Conservation (phyloP, 495 filamentous ascomycete genomes). For the Talaromyces trachyspermus region DNA sequence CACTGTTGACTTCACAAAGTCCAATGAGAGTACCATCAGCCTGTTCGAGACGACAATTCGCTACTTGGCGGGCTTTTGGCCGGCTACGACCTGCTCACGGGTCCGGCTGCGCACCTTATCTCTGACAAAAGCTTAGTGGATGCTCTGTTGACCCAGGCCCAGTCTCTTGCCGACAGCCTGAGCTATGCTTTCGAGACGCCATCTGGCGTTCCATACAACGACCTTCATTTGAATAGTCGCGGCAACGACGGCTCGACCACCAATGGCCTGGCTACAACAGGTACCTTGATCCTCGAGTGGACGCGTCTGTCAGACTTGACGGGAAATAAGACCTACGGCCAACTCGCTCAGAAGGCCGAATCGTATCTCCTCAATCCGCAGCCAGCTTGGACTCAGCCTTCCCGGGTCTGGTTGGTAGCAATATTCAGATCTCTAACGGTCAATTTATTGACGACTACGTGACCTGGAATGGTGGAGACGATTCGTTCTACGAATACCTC, state of each 20-base stretch:
- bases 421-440: conserved; percentile 58
- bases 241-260: conserved; percentile 42
- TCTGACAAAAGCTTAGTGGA: conserved; percentile 40
- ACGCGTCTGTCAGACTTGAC: conserved; percentile 73
- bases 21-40: conserved; percentile 48
- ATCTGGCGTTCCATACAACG: conserved; percentile 70
- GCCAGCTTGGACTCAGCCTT: conserved; percentile 56
- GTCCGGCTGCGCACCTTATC: conserved; percentile 52
- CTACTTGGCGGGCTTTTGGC: conserved; percentile 77
- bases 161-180: conserved; percentile 61
- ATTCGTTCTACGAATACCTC: conserved; percentile 88
- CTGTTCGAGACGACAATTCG: conserved; percentile 90
- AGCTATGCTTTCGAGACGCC: conserved; percentile 73
- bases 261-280: conserved; percentile 65
- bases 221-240: conserved; percentile 48
- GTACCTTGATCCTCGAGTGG: conserved; percentile 79
- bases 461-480: conserved; percentile 73
- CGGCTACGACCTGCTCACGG: conserved; percentile 73
- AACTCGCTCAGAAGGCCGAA: conserved; percentile 61
- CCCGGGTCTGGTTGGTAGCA: conserved; percentile 67
- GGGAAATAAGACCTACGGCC: conserved; percentile 56
- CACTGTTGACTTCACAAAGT: conserved; percentile 59
- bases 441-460: conserved; percentile 58
- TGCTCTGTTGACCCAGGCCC: conserved; percentile 56
- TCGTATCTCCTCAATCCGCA: conserved; percentile 62